Percentiles rank a stretch among this genome's conserved stretches.
phyloP scores from a whole-genome alignment of 192 early-diverging fungal species.

The Linnemannia hyalina region DNA sequence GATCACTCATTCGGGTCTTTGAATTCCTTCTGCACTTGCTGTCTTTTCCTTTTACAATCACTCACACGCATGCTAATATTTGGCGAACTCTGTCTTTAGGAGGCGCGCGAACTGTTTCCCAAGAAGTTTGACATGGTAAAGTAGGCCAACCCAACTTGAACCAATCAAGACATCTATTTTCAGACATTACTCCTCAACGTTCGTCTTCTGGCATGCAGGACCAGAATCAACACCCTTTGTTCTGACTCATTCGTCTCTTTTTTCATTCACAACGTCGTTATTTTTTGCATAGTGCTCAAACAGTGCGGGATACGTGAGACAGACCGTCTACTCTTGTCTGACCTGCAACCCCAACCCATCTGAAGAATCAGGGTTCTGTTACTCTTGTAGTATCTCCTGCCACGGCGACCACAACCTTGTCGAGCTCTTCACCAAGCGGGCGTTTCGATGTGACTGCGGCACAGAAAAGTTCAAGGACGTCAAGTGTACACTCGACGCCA shows the following conservation, averaged over 20 bases:
- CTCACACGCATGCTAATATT: neutral
- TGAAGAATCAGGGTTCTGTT: conserved; percentile 62
- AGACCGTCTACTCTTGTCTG: conserved; percentile 85
- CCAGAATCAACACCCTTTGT: neutral
- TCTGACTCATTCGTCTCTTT: neutral
- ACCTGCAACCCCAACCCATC: conserved; percentile 70
- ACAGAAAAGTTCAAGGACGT: conserved; percentile 62
- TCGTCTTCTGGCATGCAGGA: neutral
- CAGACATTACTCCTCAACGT: neutral
- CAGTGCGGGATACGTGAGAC: conserved; percentile 80
- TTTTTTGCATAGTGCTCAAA: conserved; percentile 71
- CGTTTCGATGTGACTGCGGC: conserved; percentile 94
- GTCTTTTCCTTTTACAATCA: neutral
- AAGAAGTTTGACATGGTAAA: conserved; percentile 55
- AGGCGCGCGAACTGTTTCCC: conserved; percentile 48
- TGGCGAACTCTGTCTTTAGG: conserved; percentile 4
- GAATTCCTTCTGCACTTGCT: neutral
- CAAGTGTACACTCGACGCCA: conserved; percentile 61
- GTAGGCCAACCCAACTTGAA: neutral
- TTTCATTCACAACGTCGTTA: neutral
- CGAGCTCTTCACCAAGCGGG: conserved; percentile 87
- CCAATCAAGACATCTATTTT: neutral
- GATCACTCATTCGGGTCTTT: neutral
- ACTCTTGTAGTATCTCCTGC: conserved; percentile 84
- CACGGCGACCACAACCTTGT: conserved; percentile 83